phyloP scores from a whole-genome alignment of 2,329 filamentous ascomycete species.

The Sarocladiaceae sp. region DNA sequence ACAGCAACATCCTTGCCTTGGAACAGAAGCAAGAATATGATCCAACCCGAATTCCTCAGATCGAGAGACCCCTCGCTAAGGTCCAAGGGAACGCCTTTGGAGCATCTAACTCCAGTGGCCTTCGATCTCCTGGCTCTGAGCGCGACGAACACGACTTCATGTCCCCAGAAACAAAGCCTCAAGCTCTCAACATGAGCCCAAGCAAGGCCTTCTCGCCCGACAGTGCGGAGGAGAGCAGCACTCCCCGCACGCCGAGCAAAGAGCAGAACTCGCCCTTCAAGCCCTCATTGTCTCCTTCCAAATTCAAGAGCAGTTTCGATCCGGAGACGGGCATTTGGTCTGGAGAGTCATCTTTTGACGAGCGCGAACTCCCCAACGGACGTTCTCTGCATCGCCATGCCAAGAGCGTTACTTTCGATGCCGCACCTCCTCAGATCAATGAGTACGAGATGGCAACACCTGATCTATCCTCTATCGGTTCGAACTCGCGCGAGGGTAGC shows the following conservation, averaged over 20 bases:
- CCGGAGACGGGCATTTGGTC: slow-evolving; percentile 63
- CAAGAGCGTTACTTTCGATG: slow-evolving; percentile 97
- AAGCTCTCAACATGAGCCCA: slow-evolving; percentile 40
- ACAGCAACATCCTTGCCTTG: slow-evolving; percentile 92
- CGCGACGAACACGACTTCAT: slow-evolving; percentile 37
- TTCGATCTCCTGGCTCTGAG: slow-evolving; percentile 42
- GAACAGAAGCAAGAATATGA: slow-evolving; percentile 93
- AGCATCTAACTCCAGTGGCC: slow-evolving; percentile 47
- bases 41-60: slow-evolving; percentile 65
- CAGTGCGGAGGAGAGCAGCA: slow-evolving; percentile 11
- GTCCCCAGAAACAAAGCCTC: slow-evolving; percentile 48
- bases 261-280: slow-evolving; percentile 76
- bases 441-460: slow-evolving; percentile 98
- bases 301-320: slow-evolving; percentile 64
- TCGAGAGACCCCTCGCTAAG: slow-evolving; percentile 77
- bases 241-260: slow-evolving; percentile 54
- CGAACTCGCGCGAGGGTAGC: slow-evolving; percentile 86
- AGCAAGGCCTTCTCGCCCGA: slow-evolving; percentile 14
- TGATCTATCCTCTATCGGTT: slow-evolving; percentile 86
- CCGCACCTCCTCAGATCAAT: slow-evolving; percentile 86
- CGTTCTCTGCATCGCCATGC: slow-evolving; percentile 72
- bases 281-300: slow-evolving; percentile 70
- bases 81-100: slow-evolving; percentile 67
- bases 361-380: slow-evolving; percentile 56
- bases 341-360: slow-evolving; percentile 53